Evolutionary conservation across 2,329 filamentous ascomycete genomes (phyloP), one percentile per base, ranked within the genome.

Genomic region (Alternaria incomplexa): DNA sequence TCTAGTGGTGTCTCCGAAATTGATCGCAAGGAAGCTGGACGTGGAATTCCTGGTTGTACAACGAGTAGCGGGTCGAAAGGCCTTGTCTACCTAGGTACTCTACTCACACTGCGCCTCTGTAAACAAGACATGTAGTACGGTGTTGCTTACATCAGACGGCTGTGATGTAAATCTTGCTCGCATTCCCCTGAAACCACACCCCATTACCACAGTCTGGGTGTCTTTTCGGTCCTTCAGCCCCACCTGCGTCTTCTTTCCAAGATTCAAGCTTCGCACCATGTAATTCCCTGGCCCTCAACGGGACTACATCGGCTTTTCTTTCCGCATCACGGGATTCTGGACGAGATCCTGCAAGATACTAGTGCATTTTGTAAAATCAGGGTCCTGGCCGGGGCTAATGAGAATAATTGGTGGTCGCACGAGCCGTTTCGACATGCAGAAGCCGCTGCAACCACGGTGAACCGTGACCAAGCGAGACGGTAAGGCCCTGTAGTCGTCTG

Each of bases 331-430:
- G 51, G 50, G 55, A 55, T 44, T 54, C 28, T 26, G 51, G 36
- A 53, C 11, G 32, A 59, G 30, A 46, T 48, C 15, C 44, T 62
- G 61, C 56, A 54, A 51, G 56, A 63, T 56, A 23, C 13, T 63
- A 60, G 61, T 60, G 56, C 36, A 60, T 63, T 54, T 58, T 51
- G 11, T 8, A 17, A 23, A 52, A 51, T 44, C 40, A 58, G 56
- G 51, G 56, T 50, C 44, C 50, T n/a, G 20, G 26, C 32, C 28
- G 61, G 44, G 46, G 50, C 36, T 32, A 43, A n/a, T 51, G 56
- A 44, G 2, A 10, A 25, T 52, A 48, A 46, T 60, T 55, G 61
- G 36, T 36, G 40, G 46, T 17, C 15, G 36, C 6, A 8, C 9
- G 6, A 25, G 22, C 30, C 56, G 44, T 26, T 40, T 51, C 25